Evolutionary conservation across 257 asterid genomes (phyloP).

Genomic region (Scutellaria baicalensis): DNA sequence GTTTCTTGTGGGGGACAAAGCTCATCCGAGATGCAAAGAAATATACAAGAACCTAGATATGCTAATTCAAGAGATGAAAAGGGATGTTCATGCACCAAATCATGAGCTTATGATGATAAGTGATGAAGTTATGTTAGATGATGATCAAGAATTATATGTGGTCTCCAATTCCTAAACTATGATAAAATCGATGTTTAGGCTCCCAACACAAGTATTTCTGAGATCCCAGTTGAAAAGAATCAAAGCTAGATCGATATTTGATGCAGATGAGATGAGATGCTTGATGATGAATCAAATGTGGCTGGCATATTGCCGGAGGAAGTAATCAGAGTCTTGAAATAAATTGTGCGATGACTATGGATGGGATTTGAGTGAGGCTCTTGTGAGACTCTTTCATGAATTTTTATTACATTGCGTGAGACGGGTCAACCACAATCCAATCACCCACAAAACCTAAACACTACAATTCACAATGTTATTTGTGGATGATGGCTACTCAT

Average conservation of each 20-base stretch:
- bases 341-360: no score
- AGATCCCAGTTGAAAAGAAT: neutral
- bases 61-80: conserved; percentile 56
- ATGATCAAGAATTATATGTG: conserved; percentile 8
- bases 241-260: neutral
- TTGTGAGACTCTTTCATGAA: no score
- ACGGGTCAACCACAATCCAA: no score
- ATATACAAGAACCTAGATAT: conserved; percentile 43
- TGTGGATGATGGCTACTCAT: no score
- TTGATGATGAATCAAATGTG: no score
- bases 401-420: no score
- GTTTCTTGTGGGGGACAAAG: conserved; percentile 83
- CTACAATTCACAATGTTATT: no score
- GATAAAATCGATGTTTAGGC: neutral
- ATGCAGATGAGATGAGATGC: no score
- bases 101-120: conserved; percentile 9
- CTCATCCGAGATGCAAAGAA: conserved; percentile 68
- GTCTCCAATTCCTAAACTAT: conserved; percentile 5
- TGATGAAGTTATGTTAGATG: conserved; percentile 10
- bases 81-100: conserved; percentile 11
- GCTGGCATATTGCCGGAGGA: no score
- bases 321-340: no score
- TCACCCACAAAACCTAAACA: no score
- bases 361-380: no score
- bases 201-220: neutral